These are phyloP conservation scores for Trichoderma koningiopsis DNA, from an alignment of 2,329 filamentous ascomycete species.

Conservation along the genomic window DNA sequence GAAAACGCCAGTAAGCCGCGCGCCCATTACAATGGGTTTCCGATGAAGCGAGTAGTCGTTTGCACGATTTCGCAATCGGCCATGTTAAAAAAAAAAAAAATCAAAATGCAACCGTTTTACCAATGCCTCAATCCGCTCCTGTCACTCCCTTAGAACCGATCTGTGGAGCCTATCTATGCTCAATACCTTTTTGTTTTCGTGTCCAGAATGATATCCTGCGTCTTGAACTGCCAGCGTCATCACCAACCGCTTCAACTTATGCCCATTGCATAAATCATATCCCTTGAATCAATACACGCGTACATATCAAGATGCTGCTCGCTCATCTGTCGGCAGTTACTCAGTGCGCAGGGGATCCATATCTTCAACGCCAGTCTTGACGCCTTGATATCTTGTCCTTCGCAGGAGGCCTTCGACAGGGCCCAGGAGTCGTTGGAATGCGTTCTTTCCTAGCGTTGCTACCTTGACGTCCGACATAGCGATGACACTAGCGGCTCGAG, in stretches of 20 bases:
- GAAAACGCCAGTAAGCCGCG: constrained; percentile 33
- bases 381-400: constrained; percentile 66
- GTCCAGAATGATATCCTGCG: constrained; percentile 22
- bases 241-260: constrained; percentile 8
- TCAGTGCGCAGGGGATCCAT: constrained; percentile 63
- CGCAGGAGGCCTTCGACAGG: constrained; percentile 95
- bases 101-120: constrained; percentile 23
- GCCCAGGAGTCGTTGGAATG: constrained; percentile 89
- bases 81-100: constrained; percentile 2
- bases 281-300: background rate
- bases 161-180: constrained; percentile 23
- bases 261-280: constrained; percentile 7
- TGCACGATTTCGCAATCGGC: constrained; percentile 22
- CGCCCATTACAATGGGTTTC: constrained; percentile 23
- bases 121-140: constrained; percentile 22
- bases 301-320: background rate
- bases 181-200: constrained; percentile 17
- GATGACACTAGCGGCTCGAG: constrained; percentile 85
- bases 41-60: constrained; percentile 25
- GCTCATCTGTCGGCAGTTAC: constrained; percentile 28
- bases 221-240: constrained; percentile 13
- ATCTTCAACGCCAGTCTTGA: constrained; percentile 64
- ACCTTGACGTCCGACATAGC: constrained; percentile 89
- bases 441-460: constrained; percentile 86
- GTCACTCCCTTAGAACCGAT: constrained; percentile 24